Conservation (phyloP, 2,329 filamentous ascomycete genomes). For the Trichoderma koningiopsis region DNA sequence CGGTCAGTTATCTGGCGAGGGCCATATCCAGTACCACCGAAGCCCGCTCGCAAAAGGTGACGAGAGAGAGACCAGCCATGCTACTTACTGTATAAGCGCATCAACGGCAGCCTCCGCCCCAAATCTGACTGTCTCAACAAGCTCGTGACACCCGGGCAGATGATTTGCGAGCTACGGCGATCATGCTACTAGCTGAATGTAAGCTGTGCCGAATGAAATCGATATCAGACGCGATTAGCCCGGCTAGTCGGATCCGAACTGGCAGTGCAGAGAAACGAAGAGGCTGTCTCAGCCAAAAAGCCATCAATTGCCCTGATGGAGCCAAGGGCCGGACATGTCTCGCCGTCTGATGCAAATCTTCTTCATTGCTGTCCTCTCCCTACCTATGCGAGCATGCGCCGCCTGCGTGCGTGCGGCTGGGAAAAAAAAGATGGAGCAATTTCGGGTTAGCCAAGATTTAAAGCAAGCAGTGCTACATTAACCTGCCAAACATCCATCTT, state of each 20-base stretch:
- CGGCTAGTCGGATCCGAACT: not conserved
- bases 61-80: not conserved
- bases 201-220: not conserved
- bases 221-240: not conserved
- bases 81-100: not conserved
- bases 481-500: not conserved
- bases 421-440: not conserved
- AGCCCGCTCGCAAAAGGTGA: not conserved
- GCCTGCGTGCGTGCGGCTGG: conserved; percentile 16
- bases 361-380: not conserved
- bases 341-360: not conserved
- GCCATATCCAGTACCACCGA: conserved; percentile 13
- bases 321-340: not conserved
- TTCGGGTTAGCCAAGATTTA: not conserved
- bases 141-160: not conserved
- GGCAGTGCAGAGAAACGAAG: not conserved
- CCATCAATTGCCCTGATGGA: not conserved
- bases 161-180: not conserved
- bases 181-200: not conserved
- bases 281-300: not conserved
- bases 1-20: not conserved
- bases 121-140: not conserved
- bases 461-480: not conserved
- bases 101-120: not conserved
- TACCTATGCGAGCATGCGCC: not conserved